These are phyloP conservation scores for Ophiostoma triangulosporum DNA, from an alignment of 2,329 filamentous ascomycete genomes.

Conservation along the genomic window DNA sequence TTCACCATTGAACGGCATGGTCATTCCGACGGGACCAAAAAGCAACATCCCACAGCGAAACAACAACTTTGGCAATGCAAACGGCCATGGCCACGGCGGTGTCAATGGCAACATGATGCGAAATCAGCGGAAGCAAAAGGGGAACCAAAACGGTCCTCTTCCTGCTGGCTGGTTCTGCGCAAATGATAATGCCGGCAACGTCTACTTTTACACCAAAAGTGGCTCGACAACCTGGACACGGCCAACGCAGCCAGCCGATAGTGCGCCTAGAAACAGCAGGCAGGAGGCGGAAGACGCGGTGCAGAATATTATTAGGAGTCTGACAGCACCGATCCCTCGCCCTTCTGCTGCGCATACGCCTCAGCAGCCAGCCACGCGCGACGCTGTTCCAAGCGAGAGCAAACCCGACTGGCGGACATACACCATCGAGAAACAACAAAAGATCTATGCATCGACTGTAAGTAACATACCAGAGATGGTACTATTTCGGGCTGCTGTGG, in stretches of 20 bases:
- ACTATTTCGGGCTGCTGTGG: background rate
- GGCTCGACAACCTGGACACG: constrained; percentile 72
- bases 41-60: constrained; percentile 45
- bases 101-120: constrained; percentile 17
- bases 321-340: constrained; percentile 54
- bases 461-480: constrained; percentile 24
- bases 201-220: constrained; percentile 74
- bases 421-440: constrained; percentile 78
- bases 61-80: constrained; percentile 31
- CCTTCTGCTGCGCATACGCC: constrained; percentile 49
- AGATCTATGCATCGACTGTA: constrained; percentile 87
- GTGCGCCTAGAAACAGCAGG: constrained; percentile 51
- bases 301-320: constrained; percentile 73
- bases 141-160: constrained; percentile 24
- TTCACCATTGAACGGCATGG: constrained; percentile 30
- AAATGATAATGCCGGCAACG: constrained; percentile 56
- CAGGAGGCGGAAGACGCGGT: constrained; percentile 56
- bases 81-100: constrained; percentile 5
- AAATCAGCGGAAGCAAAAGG: constrained; percentile 16
- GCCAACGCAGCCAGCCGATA: constrained; percentile 47
- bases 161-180: constrained; percentile 80
- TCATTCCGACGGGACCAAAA: constrained; percentile 44
- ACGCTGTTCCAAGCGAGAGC: constrained; percentile 44
- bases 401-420: constrained; percentile 46
- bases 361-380: constrained; percentile 40